phyloP scores from a whole-genome alignment of 2,329 filamentous ascomycete species.

The Pseudocercospora vitis region DNA sequence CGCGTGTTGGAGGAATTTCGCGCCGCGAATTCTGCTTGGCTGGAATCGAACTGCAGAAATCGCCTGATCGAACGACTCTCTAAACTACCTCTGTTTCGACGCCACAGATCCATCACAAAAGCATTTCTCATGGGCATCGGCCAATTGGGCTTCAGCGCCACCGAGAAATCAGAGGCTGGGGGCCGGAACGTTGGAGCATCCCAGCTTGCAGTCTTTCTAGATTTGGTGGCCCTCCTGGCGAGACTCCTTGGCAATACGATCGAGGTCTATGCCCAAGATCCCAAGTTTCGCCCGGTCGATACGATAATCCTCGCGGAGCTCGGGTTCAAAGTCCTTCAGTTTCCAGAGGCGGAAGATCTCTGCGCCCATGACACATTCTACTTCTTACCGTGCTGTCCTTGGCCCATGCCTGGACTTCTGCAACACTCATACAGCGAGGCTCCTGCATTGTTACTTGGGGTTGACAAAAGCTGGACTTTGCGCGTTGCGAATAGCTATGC shows the following conservation, averaged over 20 bases:
- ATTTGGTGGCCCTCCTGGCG: not conserved
- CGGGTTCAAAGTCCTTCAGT: not conserved
- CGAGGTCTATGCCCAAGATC: not conserved
- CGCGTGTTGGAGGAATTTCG: not conserved
- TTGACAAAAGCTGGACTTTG: too few species aligned
- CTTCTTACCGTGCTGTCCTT: not conserved
- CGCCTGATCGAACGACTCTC: not conserved
- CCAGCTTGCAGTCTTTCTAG: not conserved
- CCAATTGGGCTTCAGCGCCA: not conserved
- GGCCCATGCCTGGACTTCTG: not conserved
- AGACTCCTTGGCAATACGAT: not conserved
- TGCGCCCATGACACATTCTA: not conserved
- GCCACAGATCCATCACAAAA: not conserved
- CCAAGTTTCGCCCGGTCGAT: not conserved
- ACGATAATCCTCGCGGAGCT: not conserved
- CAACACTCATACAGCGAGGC: not conserved
- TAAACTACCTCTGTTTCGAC: not conserved
- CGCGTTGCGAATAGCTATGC: too few species aligned
- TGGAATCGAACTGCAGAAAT: not conserved
- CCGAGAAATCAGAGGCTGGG: not conserved
- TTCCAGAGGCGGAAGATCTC: not conserved
- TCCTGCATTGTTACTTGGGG: not conserved
- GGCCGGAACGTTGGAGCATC: not conserved
- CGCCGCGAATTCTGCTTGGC: not conserved
- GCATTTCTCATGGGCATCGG: not conserved